Evolutionary conservation across 495 filamentous ascomycete genomes (phyloP), one percentile per base, ranked within the genome.

Genomic region (Talaromyces stipitatus): DNA sequence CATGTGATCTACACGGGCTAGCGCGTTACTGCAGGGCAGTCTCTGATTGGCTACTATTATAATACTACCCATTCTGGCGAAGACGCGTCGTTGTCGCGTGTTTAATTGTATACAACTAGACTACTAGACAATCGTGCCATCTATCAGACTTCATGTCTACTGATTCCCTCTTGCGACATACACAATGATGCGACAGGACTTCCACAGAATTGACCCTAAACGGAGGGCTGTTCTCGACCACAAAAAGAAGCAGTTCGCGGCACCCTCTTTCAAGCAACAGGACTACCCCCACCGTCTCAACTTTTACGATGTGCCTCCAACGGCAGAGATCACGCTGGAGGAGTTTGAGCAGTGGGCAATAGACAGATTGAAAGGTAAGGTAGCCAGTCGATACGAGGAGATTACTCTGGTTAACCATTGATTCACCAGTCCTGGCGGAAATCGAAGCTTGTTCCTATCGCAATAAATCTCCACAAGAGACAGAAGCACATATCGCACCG

Each of bases 261-360:
- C 80, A 9, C 79, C 88, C 3, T 69, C 78, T 9, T 92, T 82
- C 76, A 82, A 88, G 72, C 80, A 86, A 60, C 76, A 84, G 45
- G 77, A 89, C 28, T 99, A 97, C 67, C 80, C 83, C 14, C 81
- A 94, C 72, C 86, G 91, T 54, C 79, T 99, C 62, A 99, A 92
- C 76, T 89, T 96, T 72, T 99, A 99, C 74, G 79, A 81, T 24
- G 78, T 79, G 20, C 92, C 95, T 28, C 95, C 95, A 0, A 96
- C 91, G 1, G 86, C 86, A 23, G 95, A 99, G 62, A 91, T 99
- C 70, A 96, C 90, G 3, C 85, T 99, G 46, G 95, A 99, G 69
- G 83, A 97, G 64, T 99, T 99, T 65, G 95, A 99, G 65, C 89
- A 96, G 81, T 99, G 95, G 95, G 95, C 92, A n/a, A 97, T 99